These are phyloP conservation scores for Coniosporium apollinis DNA, from an alignment of 495 filamentous ascomycete species.

Conservation along the genomic window DNA sequence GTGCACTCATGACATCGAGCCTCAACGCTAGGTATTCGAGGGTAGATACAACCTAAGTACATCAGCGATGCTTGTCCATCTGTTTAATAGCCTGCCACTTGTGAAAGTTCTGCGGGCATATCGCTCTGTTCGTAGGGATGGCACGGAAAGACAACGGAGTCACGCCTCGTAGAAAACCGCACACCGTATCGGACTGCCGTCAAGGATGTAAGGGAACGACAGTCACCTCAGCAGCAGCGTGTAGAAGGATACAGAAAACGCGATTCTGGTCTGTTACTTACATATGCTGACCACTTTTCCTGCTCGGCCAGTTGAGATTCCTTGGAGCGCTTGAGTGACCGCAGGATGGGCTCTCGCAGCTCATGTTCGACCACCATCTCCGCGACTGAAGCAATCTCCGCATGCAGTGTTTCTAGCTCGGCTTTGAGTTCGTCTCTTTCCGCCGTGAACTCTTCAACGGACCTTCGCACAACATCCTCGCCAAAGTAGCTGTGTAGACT, in stretches of 20 bases:
- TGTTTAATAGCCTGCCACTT: too few species aligned
- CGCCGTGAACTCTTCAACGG: not conserved
- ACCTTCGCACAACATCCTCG: conserved; percentile 2
- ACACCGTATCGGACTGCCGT: too few species aligned
- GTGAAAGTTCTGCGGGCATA: too few species aligned
- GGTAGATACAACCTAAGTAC: not conserved
- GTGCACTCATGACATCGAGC: not conserved
- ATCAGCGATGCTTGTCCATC: not conserved
- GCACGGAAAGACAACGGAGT: too few species aligned
- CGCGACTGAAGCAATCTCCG: conserved; percentile 18
- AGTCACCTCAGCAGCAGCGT: too few species aligned
- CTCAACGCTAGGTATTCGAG: not conserved
- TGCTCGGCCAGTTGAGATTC: conserved; percentile 1
- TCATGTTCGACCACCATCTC: conserved; percentile 20
- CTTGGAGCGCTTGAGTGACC: too few species aligned
- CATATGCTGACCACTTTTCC: not conserved
- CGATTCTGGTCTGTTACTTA: too few species aligned
- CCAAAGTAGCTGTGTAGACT: conserved; percentile 3
- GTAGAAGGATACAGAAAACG: too few species aligned
- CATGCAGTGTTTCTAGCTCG: conserved; percentile 15
- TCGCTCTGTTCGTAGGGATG: too few species aligned
- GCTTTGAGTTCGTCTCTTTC: conserved; percentile 15
- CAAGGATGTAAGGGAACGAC: too few species aligned
- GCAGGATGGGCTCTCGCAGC: conserved; percentile 8
- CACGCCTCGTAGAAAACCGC: too few species aligned